phyloP scores from a whole-genome alignment of 2,329 filamentous ascomycete genomes.

The Blastomyces emzantsi region DNA sequence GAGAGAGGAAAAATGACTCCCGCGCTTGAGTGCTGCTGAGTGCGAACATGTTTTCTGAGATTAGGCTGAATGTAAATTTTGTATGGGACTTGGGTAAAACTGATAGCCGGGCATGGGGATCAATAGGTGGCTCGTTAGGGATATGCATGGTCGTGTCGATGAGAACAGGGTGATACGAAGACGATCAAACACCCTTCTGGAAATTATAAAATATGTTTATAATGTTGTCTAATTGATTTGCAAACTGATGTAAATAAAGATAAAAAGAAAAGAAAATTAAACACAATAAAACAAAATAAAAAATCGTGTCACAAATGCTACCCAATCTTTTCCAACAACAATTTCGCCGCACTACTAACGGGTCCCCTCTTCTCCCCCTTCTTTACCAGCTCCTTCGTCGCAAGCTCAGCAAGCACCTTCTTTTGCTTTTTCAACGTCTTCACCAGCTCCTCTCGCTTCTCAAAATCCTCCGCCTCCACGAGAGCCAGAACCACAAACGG shows the following conservation, averaged over 20 bases:
- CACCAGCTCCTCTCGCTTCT: conserved; percentile 55
- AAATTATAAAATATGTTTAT: neutral
- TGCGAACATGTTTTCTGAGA: neutral
- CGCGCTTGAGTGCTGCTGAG: neutral
- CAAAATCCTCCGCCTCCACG: conserved; percentile 65
- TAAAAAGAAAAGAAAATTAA: neutral
- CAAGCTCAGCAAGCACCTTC: conserved; percentile 52
- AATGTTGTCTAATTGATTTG: neutral
- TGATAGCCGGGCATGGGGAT: neutral
- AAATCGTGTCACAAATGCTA: neutral
- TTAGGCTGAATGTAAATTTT: neutral
- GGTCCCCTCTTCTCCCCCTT: conserved; percentile 33
- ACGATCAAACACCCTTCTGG: neutral
- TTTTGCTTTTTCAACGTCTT: conserved; percentile 64
- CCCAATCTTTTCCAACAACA: conserved; percentile 31
- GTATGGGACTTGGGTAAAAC: neutral
- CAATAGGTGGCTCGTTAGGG: neutral
- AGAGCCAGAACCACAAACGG: conserved; percentile 80
- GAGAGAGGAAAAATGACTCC: neutral
- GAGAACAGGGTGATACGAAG: neutral
- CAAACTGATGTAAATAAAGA: neutral
- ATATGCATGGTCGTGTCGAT: neutral
- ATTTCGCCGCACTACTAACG: conserved; percentile 41
- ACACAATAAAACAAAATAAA: neutral
- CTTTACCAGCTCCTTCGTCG: conserved; percentile 50